Evolutionary conservation across 768 basidiomycete genomes (phyloP).

Genomic region (Calocybe indica): DNA sequence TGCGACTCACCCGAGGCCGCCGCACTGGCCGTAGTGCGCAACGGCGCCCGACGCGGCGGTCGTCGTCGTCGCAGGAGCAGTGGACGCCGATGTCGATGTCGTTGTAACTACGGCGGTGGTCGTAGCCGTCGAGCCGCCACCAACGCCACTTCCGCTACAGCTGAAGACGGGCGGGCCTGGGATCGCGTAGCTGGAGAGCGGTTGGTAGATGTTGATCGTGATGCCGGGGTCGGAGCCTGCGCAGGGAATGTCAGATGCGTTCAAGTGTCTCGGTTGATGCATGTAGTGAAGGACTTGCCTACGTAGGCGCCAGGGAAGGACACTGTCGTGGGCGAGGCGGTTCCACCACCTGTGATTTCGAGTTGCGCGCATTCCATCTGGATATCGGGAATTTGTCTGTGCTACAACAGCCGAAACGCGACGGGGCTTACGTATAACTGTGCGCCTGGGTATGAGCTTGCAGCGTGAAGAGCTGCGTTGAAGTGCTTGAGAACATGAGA

Average conservation of each 20-base stretch:
- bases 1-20: conserved; percentile 28
- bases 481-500: neutral
- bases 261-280: no score
- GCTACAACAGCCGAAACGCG: neutral
- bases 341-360: conserved; percentile 38
- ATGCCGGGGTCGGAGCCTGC: conserved; percentile 40
- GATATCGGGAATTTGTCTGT: neutral
- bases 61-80: conserved; percentile 12
- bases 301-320: conserved; percentile 44
- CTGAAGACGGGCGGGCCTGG: conserved; percentile 35
- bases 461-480: conserved; percentile 36
- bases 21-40: conserved; percentile 37
- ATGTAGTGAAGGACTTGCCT: conserved; percentile 12
- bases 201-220: conserved; percentile 36
- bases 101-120: conserved; percentile 11
- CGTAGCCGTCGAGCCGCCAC: conserved; percentile 1
- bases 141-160: conserved; percentile 19
- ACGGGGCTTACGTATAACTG: conserved; percentile 17
- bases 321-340: conserved; percentile 34
- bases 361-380: conserved; percentile 47
- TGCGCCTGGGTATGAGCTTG: conserved; percentile 43
- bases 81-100: conserved; percentile 8
- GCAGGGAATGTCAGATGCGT: neutral
- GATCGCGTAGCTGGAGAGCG: conserved; percentile 31
- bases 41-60: conserved; percentile 19